Evolutionary conservation across 2,329 filamentous ascomycete genomes (phyloP).

Genomic region (Aaosphaeria arxii): DNA sequence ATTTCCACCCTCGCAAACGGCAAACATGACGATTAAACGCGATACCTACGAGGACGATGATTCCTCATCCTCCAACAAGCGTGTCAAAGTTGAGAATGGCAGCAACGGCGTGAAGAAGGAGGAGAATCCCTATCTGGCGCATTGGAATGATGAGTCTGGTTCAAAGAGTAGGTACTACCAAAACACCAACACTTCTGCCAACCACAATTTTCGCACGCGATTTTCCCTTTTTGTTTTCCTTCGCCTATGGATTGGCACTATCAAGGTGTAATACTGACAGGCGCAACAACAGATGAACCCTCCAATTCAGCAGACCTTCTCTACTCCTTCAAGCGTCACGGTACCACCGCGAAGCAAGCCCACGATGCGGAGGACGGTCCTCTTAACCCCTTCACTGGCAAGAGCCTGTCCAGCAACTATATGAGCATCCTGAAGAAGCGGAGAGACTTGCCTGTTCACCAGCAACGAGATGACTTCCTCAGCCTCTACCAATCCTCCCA

Average conservation of each 20-base stretch:
- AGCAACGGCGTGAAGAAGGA: constrained; percentile 29
- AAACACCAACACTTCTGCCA: not conserved
- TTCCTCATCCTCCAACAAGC: constrained; percentile 54
- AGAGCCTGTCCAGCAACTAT: constrained; percentile 76
- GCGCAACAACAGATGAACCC: constrained; percentile 4
- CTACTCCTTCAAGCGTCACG: constrained; percentile 68
- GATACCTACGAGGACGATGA: constrained; percentile 48
- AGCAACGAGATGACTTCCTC: constrained; percentile 92
- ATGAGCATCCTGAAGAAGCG: constrained; percentile 83
- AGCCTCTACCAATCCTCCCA: constrained; percentile 89
- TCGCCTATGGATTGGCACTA: too few relatives aligned
- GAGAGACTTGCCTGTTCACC: constrained; percentile 84
- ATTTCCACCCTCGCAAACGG: too few relatives aligned
- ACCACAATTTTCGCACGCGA: not conserved
- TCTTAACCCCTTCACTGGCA: constrained; percentile 80
- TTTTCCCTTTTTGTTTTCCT: too few relatives aligned
- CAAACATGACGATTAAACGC: constrained; percentile 56
- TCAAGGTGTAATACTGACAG: too few relatives aligned
- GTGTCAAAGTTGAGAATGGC: constrained; percentile 40
- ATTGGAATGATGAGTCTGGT: constrained; percentile 65
- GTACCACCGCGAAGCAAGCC: constrained; percentile 76
- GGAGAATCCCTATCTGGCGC: constrained; percentile 89
- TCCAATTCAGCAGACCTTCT: constrained; percentile 43
- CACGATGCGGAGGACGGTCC: constrained; percentile 73
- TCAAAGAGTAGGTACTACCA: constrained; percentile 9